Evolutionary conservation across 768 basidiomycete genomes (phyloP), one percentile per base, ranked within the genome.

Genomic region (Suillus discolor): DNA sequence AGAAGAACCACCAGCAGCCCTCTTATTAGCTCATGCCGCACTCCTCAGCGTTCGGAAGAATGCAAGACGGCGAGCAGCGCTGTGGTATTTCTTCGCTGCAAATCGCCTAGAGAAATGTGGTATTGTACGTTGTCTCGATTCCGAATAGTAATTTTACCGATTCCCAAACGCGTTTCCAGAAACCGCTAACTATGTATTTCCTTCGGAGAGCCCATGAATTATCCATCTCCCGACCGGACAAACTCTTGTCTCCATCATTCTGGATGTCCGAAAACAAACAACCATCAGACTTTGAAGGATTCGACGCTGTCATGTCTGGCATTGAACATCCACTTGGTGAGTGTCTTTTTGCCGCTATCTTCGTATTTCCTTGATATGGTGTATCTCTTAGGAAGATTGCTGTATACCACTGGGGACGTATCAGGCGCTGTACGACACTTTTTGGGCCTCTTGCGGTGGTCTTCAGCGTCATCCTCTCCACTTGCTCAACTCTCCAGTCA

Each of bases 351-450:
- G 18, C 53, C 13, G 36, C 23, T 31, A 45, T 51, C 47, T 57
- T 20, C 49, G 62, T 67, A 57, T 54, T 61, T 23, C 68, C 60
- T 15, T 54, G 62, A 65, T 61, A 57, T 62, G 66, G 28, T n/a
- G 53, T 59, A 62, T 41, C 38, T 63, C 63, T 38, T 62, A 94
- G 97, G 94, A 41, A 84, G 96, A 47, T 78, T 99, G 67, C 79
- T 95, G 45, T 99, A 97, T 74, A 94, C 93, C 1, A 90, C 92
- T n/a, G 96, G 96, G 13, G 88, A 96, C 71, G 84, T 91, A 34
- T 82, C 83, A 55, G 86, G 84, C 8, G 95, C 97, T 9, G 89
- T 96, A 34, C 80, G 82, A 51, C 84, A 91, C 65, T 98, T 98
- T 74, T 75, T 97, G 23, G 83, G 85, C 1, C 80, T 97, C 18